Base-by-base conservation (phyloP, 106 monocot genomes). In the Vanilla planifolia region DNA sequence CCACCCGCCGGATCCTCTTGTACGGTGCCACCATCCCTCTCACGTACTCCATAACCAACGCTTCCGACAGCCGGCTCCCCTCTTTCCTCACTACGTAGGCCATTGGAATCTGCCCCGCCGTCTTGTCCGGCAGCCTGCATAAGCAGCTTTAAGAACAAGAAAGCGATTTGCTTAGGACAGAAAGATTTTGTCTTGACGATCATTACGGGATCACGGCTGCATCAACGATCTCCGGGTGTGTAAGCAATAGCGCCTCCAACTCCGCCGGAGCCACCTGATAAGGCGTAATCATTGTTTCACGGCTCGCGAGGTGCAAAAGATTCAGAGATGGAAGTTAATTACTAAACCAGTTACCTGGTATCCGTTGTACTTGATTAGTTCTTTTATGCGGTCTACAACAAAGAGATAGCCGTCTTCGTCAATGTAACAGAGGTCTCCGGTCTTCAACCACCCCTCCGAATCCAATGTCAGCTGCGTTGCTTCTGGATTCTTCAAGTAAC, bases 191-290 rank as follows among this genome's bases (percentile, higher is more conserved):
- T n/a, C n/a, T n/a, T n/a, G n/a, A n/a, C n/a, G n/a, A n/a, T n/a
- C n/a, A n/a, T 73, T 72, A 93, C 92, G 88, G 88, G 21, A 93
- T 85, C 16, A 93, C 88, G 2, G 88, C 92, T 8, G 71, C 84
- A 56, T 93, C 92, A 0, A 71, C 33, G 26, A 93, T 74, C 16
- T 70, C 70, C 1, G 84, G 75, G 25, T 92, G 86, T 8, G 73
- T 81, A 9, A 84, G 60, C 48, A 92, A 35, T 76, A 88, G 28
- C 2, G 87, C 84, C 51, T 92, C 92, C 56, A 92, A 24, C 64
- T 92, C 92, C 6, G 92, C 87, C 0, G 92, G 92, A 7, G 92
- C 74, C 15, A 92, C 92, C 92, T 92, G 39, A 45, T 11, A 40
- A 40, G 10, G 13, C 13, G 13, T 40, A 40, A 8, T 40, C 13